phyloP scores from a whole-genome alignment of 1,139 yeast genomes.

The Saccharomyces hybrid region DNA sequence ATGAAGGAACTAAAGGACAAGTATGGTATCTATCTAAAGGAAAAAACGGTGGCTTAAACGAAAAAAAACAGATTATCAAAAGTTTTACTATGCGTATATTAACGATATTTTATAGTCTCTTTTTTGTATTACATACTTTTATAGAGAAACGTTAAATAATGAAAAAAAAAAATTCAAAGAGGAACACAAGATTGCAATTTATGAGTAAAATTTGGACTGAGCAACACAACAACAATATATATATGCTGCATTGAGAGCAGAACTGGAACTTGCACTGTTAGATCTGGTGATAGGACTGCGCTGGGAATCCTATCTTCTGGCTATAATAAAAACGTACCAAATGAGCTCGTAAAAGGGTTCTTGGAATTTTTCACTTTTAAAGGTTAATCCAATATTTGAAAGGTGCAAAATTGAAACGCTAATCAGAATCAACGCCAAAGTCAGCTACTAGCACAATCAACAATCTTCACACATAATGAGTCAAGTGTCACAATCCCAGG shows the following conservation, averaged over 20 bases:
- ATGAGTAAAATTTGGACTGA: no score
- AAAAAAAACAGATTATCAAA: neutral
- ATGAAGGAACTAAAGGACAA: constrained; percentile 87
- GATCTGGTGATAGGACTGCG: no score
- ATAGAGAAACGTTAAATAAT: neutral
- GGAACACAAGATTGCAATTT: no score
- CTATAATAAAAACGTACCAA: neutral
- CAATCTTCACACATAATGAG: neutral
- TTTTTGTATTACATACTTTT: neutral
- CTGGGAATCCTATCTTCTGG: no score
- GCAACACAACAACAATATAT: no score
- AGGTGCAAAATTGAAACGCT: neutral
- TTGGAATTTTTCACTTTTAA: neutral
- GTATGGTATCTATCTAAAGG: constrained; percentile 79
- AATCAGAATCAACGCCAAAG: no score
- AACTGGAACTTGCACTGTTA: no score
- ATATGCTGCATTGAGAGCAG: no score
- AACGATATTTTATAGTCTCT: neutral
- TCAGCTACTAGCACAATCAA: neutral
- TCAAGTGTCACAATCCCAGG: constrained; percentile 3
- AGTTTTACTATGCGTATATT: neutral
- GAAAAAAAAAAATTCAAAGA: no score
- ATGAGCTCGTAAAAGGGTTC: neutral
- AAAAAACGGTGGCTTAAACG: constrained; percentile 52
- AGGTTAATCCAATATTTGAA: neutral